Evolutionary conservation across 495 filamentous ascomycete species (phyloP).

Genomic region (Penicillium herquei): DNA sequence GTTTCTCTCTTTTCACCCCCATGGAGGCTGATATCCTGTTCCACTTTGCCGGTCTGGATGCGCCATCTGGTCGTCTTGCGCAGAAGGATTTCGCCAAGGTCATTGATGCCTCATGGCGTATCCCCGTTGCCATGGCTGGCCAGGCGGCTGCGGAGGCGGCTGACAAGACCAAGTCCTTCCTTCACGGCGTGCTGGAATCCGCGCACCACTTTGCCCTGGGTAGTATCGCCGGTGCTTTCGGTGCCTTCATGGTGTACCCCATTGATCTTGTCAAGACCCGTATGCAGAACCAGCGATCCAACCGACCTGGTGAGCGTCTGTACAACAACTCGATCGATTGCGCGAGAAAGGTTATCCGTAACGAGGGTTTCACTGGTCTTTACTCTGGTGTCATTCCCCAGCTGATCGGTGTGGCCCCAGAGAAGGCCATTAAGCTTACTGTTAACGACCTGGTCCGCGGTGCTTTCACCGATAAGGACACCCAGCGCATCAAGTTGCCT

Average conservation of each 20-base stretch:
- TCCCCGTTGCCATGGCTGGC: conserved; percentile 46
- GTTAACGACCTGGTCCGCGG: conserved; percentile 91
- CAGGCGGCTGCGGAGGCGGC: conserved; percentile 44
- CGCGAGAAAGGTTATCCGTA: conserved; percentile 83
- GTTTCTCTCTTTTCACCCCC: conserved; percentile 92
- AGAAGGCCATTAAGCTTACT: conserved; percentile 98
- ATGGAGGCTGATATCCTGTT: conserved; percentile 99
- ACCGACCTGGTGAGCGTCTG: conserved; percentile 75
- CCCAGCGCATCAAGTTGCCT: conserved; percentile 67
- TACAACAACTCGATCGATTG: conserved; percentile 98
- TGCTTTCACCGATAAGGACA: conserved; percentile 71
- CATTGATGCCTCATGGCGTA: conserved; percentile 86
- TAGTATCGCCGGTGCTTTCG: conserved; percentile 89
- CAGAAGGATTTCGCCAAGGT: conserved; percentile 90
- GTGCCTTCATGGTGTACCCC: conserved; percentile 98
- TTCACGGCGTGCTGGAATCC: conserved; percentile 69
- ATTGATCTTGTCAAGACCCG: conserved; percentile 98
- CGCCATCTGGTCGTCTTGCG: conserved; percentile 79
- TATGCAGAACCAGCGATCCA: conserved; percentile 93
- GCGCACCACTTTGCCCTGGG: conserved; percentile 88
- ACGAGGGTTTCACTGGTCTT: conserved; percentile 84
- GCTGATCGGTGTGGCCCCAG: conserved; percentile 92
- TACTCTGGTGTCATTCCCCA: conserved; percentile 96
- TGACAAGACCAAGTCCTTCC: conserved; percentile 51
- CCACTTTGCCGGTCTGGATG: conserved; percentile 92